Evolutionary conservation across 2,329 filamentous ascomycete species (phyloP).

Genomic region (Fusarium fujikuroi): DNA sequence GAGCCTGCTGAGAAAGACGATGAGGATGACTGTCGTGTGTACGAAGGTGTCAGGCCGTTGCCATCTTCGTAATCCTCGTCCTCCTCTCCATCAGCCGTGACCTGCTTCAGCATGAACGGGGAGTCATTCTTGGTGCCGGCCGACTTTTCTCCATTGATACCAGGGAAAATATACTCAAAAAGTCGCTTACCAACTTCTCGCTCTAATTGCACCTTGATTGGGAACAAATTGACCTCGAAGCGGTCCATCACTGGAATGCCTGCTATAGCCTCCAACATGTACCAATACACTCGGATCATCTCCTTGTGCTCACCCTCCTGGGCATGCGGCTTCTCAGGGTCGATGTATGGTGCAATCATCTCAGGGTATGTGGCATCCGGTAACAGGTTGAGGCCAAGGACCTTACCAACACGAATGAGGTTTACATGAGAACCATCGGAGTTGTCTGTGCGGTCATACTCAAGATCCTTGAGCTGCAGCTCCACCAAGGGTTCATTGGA

Average conservation of each 20-base stretch:
- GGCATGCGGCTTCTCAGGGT: conserved; percentile 66
- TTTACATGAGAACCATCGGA: conserved; percentile 97
- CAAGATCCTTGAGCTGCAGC: conserved; percentile 88
- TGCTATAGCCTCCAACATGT: conserved; percentile 97
- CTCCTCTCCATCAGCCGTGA: conserved; percentile 52
- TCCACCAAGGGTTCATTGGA: conserved; percentile 89
- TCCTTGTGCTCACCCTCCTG: conserved; percentile 67
- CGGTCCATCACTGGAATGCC: conserved; percentile 97
- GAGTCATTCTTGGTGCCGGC: conserved; percentile 66
- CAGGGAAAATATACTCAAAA: conserved; percentile 98
- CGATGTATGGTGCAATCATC: conserved; percentile 91
- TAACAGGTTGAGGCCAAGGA: conserved; percentile 89
- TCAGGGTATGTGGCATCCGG: conserved; percentile 93
- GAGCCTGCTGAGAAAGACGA: conserved; percentile 69
- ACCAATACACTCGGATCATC: conserved; percentile 96
- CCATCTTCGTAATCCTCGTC: conserved; percentile 59
- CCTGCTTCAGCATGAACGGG: conserved; percentile 65
- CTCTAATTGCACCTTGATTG: conserved; percentile 93
- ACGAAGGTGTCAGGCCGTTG: conserved; percentile 50
- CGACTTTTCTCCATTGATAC: conserved; percentile 68
- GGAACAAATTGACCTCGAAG: conserved; percentile 94
- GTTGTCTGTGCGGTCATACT: conserved; percentile 96
- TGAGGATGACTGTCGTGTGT: conserved; percentile 56
- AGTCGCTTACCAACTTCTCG: conserved; percentile 90
- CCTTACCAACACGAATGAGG: conserved; percentile 84